Percentiles rank a stretch among this genome's conserved stretches.
Evolutionary conservation across 2,329 filamentous ascomycete species (phyloP).

Genomic region (Chrysoporthe austroafricana): DNA sequence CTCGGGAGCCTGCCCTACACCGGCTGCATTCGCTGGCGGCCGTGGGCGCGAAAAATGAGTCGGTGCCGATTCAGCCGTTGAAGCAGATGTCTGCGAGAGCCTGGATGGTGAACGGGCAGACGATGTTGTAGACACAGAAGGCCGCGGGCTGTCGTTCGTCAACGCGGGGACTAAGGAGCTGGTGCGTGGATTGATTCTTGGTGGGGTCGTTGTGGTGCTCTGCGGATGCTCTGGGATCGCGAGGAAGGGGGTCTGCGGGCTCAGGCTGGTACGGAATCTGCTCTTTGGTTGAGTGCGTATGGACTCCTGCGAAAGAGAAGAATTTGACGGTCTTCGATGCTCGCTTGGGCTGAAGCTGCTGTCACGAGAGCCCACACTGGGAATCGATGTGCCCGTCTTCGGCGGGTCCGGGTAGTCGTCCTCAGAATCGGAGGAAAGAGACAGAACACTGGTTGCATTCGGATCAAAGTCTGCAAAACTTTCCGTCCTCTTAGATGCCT

Average conservation of each 20-base stretch:
- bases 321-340: slow-evolving; percentile 25
- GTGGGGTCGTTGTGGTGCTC: slow-evolving; percentile 31
- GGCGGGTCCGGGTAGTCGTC: slow-evolving; percentile 44
- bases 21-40: slow-evolving; percentile 2
- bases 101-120: slow-evolving; percentile 39
- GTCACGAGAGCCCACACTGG: slow-evolving; percentile 35
- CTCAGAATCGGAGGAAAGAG: slow-evolving; percentile 62
- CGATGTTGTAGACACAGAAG: slow-evolving; percentile 43
- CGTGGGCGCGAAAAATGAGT: slow-evolving; percentile 24
- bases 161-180: slow-evolving; percentile 36
- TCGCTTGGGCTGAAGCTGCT: slow-evolving; percentile 25
- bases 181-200: slow-evolving; percentile 33
- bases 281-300: slow-evolving; percentile 23
- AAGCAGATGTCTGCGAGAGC: slow-evolving; percentile 34
- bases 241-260: slow-evolving; percentile 47
- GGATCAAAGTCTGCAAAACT: slow-evolving; percentile 57
- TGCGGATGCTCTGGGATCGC: slow-evolving; percentile 40
- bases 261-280: slow-evolving; percentile 43
- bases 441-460: slow-evolving; percentile 58
- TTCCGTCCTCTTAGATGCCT: slow-evolving; percentile 53
- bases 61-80: slow-evolving; percentile 22
- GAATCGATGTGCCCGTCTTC: slow-evolving; percentile 40
- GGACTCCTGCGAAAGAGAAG: slow-evolving; percentile 21
- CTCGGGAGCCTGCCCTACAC: slow-evolving; percentile 13
- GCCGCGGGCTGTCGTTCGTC: slow-evolving; percentile 36